phyloP scores from a whole-genome alignment of 2,329 filamentous ascomycete species.

The Aspergillus fumigatus region DNA sequence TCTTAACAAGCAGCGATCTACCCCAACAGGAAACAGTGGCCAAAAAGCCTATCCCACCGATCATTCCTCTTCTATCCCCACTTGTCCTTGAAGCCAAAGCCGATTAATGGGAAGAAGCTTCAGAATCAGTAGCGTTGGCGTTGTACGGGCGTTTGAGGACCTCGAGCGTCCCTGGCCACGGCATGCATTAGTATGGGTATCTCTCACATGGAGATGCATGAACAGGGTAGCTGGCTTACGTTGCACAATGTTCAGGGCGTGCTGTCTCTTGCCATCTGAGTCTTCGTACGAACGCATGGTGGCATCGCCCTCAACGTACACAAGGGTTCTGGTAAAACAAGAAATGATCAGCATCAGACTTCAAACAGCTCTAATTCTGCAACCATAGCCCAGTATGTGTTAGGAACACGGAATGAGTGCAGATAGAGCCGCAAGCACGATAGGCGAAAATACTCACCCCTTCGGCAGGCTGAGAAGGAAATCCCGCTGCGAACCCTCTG shows the following conservation, averaged over 20 bases:
- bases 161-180: constrained; percentile 26
- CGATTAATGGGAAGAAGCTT: constrained; percentile 11
- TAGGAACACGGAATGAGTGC: background rate
- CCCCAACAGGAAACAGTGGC: background rate
- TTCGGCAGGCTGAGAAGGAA: constrained; percentile 71
- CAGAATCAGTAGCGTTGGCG: constrained; percentile 2
- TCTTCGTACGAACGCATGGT: constrained; percentile 64
- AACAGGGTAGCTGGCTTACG: constrained; percentile 52
- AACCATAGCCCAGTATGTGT: background rate
- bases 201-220: background rate
- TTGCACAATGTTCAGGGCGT: constrained; percentile 67
- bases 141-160: constrained; percentile 29
- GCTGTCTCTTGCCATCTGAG: constrained; percentile 62
- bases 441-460: constrained; percentile 59
- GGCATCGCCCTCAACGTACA: constrained; percentile 82
- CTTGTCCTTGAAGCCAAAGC: background rate
- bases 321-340: constrained; percentile 56
- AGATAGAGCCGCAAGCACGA: background rate
- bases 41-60: background rate
- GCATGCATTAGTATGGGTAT: background rate
- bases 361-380: background rate
- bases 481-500: constrained; percentile 65
- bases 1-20: background rate
- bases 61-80: background rate
- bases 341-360: constrained; percentile 8